Percentiles rank a stretch among this genome's conserved stretches.
Conservation (phyloP, 495 filamentous ascomycete species). For the Penicillium odoratum region DNA sequence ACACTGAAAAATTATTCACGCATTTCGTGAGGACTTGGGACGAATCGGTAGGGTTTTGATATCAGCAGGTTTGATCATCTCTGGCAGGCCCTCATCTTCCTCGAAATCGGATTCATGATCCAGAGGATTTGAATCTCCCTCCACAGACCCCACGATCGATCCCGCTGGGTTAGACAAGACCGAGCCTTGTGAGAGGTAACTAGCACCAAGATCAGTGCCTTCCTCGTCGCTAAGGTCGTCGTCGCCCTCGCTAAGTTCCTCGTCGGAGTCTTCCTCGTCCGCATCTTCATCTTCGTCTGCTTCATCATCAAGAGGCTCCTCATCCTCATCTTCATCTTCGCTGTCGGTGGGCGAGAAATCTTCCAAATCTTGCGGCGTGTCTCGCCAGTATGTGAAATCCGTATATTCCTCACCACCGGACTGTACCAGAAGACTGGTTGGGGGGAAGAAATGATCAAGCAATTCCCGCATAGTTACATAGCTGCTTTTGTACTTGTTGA, state of each 20-base stretch:
- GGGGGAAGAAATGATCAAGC: slow-evolving; percentile 95
- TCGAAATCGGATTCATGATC: slow-evolving; percentile 21
- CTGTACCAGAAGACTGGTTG: slow-evolving; percentile 71
- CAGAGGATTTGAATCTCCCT: slow-evolving; percentile 19
- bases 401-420: slow-evolving; percentile 83
- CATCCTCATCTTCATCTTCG: slow-evolving; percentile 53
- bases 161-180: slow-evolving; percentile 49
- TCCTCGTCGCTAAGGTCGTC: slow-evolving; percentile 47
- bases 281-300: slow-evolving; percentile 45
- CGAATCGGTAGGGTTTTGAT: slow-evolving; percentile 26
- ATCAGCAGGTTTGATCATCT: neutral
- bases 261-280: slow-evolving; percentile 44
- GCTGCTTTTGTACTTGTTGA: slow-evolving; percentile 94
- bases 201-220: slow-evolving; percentile 52
- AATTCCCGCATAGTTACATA: slow-evolving; percentile 96
- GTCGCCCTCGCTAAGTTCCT: slow-evolving; percentile 40
- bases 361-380: slow-evolving; percentile 68
- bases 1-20: slow-evolving; percentile 17
- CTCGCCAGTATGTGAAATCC: slow-evolving; percentile 87
- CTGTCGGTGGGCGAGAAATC: slow-evolving; percentile 78
- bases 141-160: slow-evolving; percentile 40
- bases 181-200: slow-evolving; percentile 59
- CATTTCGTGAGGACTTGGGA: slow-evolving; percentile 17
- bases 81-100: neutral
- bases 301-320: slow-evolving; percentile 34